Evolutionary conservation across 2,329 filamentous ascomycete genomes (phyloP), one percentile per base, ranked within the genome.

Genomic region (Exophiala dermatitidis): DNA sequence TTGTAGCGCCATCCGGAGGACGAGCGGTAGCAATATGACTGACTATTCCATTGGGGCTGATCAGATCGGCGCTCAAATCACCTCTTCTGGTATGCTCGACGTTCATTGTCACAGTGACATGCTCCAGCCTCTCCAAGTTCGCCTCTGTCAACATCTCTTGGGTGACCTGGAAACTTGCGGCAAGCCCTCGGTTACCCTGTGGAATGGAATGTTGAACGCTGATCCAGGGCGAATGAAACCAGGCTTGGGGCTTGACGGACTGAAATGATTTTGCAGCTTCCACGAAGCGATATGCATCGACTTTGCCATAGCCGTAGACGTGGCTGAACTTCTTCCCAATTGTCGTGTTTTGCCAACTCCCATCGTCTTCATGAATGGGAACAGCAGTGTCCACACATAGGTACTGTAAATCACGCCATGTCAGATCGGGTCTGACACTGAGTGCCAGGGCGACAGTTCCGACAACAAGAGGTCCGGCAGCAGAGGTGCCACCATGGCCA

Each of bases 91-190:
- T 83, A 67, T 98, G 93, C 50, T 88, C 81, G 28, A 96, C 79
- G 65, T 98, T 98, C 90, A 98, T 98, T 2, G 91, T 97, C 34
- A 98, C 81, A 0, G 91, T 97, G 34, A 98, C 88, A 71, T 98
- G 93, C 73, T 98, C 93, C 29, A 98, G 67, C 10, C 87, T 83
- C 64, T 84, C 88, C 9, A 98, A 69, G 66, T 98, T 98, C 61
- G 88, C 88, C 26, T 82, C 71, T 65, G 85, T 81, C 53, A 97
- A 74, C 81, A 90, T 89, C 19, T 90, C 82, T 50, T 82, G 71
- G 0, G 88, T 96, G 37, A 98, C 82, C 46, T 90, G 83, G 62
- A 95, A 90, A n/a, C 75, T 78, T 48, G 87, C 88, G 1, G 84
- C 79, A 37, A 98, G 72, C 0, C 93, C 93, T 51, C 86, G 71